Base-by-base conservation (phyloP, 2,329 filamentous ascomycete genomes). In the Meredithiella fracta region DNA sequence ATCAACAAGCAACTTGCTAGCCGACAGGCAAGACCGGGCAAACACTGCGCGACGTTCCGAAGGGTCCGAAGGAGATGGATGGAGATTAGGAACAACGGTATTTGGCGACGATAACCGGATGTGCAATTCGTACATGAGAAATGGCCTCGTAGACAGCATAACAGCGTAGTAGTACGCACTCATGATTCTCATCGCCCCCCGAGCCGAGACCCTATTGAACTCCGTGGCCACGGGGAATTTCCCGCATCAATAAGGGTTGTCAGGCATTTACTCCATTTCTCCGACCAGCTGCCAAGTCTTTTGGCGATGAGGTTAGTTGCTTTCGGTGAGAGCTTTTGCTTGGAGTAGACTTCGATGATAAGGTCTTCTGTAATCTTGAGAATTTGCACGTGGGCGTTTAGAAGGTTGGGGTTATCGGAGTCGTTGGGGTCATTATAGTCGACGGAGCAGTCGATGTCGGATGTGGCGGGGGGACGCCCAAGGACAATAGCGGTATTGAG, bases 161-260 rank as follows among this genome's bases (percentile, higher is more conserved):
- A 78, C 75, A 0, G 74, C 72, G 58, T 78, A 78, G 62, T 77
- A 77, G 56, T 78, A 78, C 1, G 74, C 73, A 0, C 72, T 68
- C 6, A 78, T 62, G 0, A 76, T 70, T 62, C 76, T 74, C 26
- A 73, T 76, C 0, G 74, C 74, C 0, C 74, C 75, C 6, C 69
- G 68, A 0, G 68, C 63, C 0, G 65, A 62, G 4, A 73, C 61
- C 6, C 68, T 64, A 1, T 66, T 65, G 51, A 72, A 73, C 38
- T 20, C 37, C 3, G 26, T 11, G 15, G 15, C 25, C n/a, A 34
- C 37, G 34, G 17, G 6, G 14, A 14, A 23, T 52, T 52, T 31
- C 50, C 29, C 3, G 50, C 20, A 14, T 37, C 26, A 20, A 47
- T 31, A 8, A 47, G 53, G 3, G n/a, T 25, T 14, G 31, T 49